Percentiles rank a stretch among this genome's conserved stretches.
phyloP scores from a whole-genome alignment of 805 yeast genomes.

The Wickerhamiella spandovensis region DNA sequence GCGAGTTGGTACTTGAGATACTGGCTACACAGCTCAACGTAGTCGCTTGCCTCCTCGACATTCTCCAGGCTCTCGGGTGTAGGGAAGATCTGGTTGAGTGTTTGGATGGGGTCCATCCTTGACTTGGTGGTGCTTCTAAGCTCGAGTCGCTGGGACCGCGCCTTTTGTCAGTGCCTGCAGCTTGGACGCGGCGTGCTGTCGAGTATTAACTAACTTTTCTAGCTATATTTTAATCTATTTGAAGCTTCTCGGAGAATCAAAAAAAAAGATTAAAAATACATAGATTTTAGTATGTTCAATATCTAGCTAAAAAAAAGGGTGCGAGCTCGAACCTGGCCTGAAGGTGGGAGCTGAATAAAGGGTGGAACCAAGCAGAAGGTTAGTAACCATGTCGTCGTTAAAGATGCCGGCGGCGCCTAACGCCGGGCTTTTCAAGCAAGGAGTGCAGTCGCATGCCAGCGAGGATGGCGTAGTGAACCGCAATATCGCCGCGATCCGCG shows the following conservation, averaged over 20 bases:
- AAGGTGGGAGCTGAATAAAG: too few species aligned
- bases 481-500: constrained; percentile 89
- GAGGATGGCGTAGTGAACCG: constrained; percentile 91
- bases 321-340: too few species aligned
- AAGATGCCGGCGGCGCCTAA: constrained; percentile 88
- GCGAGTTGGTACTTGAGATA: constrained; percentile 36
- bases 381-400: constrained; percentile 51
- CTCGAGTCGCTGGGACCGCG: too few species aligned
- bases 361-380: background rate
- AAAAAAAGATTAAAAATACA: too few species aligned
- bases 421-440: constrained; percentile 88
- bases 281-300: too few species aligned
- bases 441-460: constrained; percentile 72
- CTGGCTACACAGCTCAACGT: constrained; percentile 38
- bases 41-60: constrained; percentile 37
- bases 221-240: too few species aligned
- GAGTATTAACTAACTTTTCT: too few species aligned
- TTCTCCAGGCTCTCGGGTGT: constrained; percentile 38
- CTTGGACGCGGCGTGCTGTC: too few species aligned
- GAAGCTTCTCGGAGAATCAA: too few species aligned
- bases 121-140: background rate
- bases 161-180: too few species aligned
- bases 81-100: constrained; percentile 38
- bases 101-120: constrained; percentile 34
- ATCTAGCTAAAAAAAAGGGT: too few species aligned